Evolutionary conservation across 345 rosid species (phyloP).

Genomic region (Noccaea bulbosa): DNA sequence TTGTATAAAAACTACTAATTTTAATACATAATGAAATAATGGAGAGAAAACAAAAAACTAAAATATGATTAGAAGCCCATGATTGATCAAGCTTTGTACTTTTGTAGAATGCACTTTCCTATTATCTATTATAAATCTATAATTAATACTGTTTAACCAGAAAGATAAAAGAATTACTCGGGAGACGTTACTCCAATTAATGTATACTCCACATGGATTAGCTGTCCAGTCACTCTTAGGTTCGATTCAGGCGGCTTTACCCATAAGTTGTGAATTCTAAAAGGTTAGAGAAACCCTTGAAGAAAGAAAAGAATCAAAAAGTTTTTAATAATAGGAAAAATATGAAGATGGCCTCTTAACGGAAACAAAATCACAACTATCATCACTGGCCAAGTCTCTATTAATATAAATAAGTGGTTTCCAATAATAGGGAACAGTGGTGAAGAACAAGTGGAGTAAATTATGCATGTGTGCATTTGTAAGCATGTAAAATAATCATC

Average conservation of each 20-base stretch:
- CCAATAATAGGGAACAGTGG: not conserved
- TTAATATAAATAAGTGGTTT: not conserved
- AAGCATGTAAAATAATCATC: not conserved
- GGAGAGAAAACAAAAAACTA: not conserved
- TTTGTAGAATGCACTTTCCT: conserved; percentile 2
- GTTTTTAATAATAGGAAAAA: not conserved
- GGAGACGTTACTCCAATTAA: not conserved
- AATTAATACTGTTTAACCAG: not conserved
- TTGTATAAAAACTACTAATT: too few species aligned
- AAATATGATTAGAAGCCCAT: conserved; percentile 5
- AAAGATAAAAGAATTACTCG: too few species aligned
- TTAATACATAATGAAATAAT: not conserved
- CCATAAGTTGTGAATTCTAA: not conserved
- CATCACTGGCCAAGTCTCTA: conserved; percentile 2
- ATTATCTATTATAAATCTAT: too few species aligned
- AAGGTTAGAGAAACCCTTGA: not conserved
- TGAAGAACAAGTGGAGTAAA: not conserved
- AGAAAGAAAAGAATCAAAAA: not conserved
- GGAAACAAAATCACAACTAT: not conserved
- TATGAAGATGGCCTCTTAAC: not conserved
- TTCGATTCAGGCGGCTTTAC: conserved; percentile 4
- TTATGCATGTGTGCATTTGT: not conserved
- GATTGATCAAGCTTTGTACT: conserved; percentile 18
- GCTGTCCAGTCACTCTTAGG: conserved; percentile 17
- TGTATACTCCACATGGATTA: conserved; percentile 27